Percentiles rank a stretch among this genome's conserved stretches.
Evolutionary conservation across 1,284 basidiomycete species (phyloP).

Genomic region (Papiliotrema terrestris): DNA sequence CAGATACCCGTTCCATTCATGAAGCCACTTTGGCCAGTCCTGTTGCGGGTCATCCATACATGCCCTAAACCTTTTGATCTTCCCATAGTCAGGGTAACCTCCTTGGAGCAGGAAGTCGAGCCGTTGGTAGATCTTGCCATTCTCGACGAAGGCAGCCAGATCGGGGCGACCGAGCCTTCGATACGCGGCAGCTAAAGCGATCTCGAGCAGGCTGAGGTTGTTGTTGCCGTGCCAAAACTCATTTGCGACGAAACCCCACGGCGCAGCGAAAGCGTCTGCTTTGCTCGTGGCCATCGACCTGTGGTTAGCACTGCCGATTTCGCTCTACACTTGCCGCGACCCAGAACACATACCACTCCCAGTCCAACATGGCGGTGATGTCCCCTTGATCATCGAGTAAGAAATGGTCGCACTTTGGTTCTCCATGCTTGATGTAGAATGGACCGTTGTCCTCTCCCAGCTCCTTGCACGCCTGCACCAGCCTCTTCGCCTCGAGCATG

Average conservation of each 20-base stretch:
- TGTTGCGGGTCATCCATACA: no score
- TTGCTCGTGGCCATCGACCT: neutral
- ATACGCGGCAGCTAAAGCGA: neutral
- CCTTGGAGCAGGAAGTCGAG: no score
- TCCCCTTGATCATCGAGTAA: neutral
- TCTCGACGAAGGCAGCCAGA: no score
- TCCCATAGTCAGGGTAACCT: no score
- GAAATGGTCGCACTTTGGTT: neutral
- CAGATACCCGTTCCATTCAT: no score
- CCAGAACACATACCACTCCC: conserved; percentile 2
- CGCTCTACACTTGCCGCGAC: neutral
- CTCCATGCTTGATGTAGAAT: conserved; percentile 5
- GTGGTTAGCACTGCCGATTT: neutral
- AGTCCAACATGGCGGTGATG: neutral
- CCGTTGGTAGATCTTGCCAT: no score
- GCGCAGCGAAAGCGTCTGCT: no score
- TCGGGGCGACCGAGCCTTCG: no score
- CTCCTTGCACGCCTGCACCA: neutral
- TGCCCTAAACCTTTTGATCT: no score
- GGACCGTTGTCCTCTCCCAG: neutral
- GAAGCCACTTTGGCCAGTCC: no score
- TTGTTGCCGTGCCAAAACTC: neutral
- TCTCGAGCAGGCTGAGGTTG: neutral
- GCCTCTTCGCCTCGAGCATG: neutral
- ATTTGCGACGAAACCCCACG: no score